Conservation (phyloP, 495 filamentous ascomycete species). For the Immersiella caudata region DNA sequence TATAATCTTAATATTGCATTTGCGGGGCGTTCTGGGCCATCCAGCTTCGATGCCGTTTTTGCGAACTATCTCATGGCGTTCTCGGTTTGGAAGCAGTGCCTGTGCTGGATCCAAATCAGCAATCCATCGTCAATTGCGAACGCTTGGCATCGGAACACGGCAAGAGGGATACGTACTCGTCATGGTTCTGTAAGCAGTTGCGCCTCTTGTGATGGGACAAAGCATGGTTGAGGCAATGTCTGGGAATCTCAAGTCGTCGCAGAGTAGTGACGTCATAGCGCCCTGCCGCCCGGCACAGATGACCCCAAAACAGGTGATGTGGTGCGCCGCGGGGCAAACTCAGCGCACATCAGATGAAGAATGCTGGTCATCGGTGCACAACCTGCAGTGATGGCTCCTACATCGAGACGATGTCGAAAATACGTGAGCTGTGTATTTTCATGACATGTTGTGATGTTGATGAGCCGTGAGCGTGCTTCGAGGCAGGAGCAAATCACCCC, state of each 20-base stretch:
- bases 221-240: neutral
- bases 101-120: too few relatives aligned
- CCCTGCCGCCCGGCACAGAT: neutral
- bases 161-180: neutral
- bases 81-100: too few relatives aligned
- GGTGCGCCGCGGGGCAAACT: neutral
- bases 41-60: too few relatives aligned
- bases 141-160: neutral
- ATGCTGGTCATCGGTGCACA: neutral
- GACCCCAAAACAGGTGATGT: neutral
- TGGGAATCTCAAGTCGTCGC: neutral
- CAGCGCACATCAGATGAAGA: neutral
- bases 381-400: neutral
- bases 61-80: too few relatives aligned
- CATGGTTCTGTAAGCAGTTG: neutral
- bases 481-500: neutral
- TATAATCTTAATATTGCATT: neutral
- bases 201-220: neutral
- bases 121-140: neutral
- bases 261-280: neutral
- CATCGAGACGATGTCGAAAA: neutral
- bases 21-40: too few relatives aligned
- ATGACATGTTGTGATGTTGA: too few relatives aligned
- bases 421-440: too few relatives aligned
- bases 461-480: neutral